Percentiles rank a stretch among this genome's conserved stretches.
These are phyloP conservation scores for Epichloe sibirici DNA, from an alignment of 2,329 filamentous ascomycete genomes.

Conservation along the genomic window DNA sequence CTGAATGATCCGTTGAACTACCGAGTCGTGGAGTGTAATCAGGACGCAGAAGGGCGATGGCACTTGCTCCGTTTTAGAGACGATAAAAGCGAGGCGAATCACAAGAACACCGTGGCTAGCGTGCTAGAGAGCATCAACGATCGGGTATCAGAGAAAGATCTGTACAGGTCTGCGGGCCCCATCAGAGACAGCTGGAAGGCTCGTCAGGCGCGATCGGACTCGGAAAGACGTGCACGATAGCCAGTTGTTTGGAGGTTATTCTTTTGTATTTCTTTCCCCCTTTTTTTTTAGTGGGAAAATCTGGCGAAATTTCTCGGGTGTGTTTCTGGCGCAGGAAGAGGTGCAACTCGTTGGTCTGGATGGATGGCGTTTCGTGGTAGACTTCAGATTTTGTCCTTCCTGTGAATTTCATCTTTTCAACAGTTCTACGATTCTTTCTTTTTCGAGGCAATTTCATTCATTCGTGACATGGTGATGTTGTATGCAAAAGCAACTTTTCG, in stretches of 20 bases:
- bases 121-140: conserved; percentile 86
- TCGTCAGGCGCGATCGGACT: conserved; percentile 27
- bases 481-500: too few relatives aligned
- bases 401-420: too few relatives aligned
- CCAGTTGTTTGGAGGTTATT: neutral
- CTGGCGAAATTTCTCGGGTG: neutral
- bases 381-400: too few relatives aligned
- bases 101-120: conserved; percentile 69
- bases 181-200: conserved; percentile 76
- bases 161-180: conserved; percentile 54
- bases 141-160: conserved; percentile 69
- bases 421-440: neutral
- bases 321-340: conserved; percentile 1
- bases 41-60: conserved; percentile 67
- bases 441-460: too few relatives aligned
- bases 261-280: neutral
- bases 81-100: conserved; percentile 86
- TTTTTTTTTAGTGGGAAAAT: neutral
- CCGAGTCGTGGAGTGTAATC: conserved; percentile 79
- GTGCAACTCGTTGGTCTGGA: neutral
- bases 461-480: too few relatives aligned
- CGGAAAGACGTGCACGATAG: conserved; percentile 13
- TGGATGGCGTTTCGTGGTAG: conserved; percentile 1
- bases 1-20: conserved; percentile 69
- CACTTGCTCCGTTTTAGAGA: conserved; percentile 81